Evolutionary conservation across 2,329 filamentous ascomycete species (phyloP), one percentile per base, ranked within the genome.

Genomic region (Herpotrichia juniperi): DNA sequence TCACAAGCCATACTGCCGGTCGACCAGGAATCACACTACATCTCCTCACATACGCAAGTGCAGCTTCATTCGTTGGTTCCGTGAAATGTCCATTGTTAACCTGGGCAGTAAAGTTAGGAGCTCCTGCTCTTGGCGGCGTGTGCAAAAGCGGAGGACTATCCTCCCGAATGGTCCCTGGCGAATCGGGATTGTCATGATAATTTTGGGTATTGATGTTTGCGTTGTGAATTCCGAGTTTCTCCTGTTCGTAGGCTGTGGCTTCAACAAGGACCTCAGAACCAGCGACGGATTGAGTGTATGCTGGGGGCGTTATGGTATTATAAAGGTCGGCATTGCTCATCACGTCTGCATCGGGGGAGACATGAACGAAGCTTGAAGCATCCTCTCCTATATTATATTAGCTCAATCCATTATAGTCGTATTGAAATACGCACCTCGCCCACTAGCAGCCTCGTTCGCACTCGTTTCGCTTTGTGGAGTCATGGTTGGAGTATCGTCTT

Each of bases 1-100:
- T 66, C 1, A 69, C 49, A 2, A 61, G 51, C 68, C 67, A 73
- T 2, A 64, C 57, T 14, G 69, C 71, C 1, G 56, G 62, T 4
- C 64, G 57, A 11, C 67, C 49, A 0, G 49, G 61, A 2, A 68
- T 42, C 1, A 73, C 43, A 17, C 53, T 59, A 48, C 71, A 73
- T 16, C 50, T 35, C 34, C 46, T 50, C 14, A 56, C 19, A n/a
- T 60, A 47, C 9, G 56, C 42, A 3, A 54, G 37, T 6, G 53
- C 48, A 4, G 57, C 50, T 10, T 30, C 35, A 17, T 42, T 31
- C 19, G 25, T 10, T 16, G 14, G 4, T 19, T 16, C n/a, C 19
- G 42, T 40, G 19, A 40, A 25, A 24, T 31, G 22, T 14, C n/a
- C 32, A 16, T 12, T 17, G 28, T 21, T 28, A 26, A 24, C n/a